These are phyloP conservation scores for Sindora glabra DNA, from an alignment of 306 rosid species.

Conservation along the genomic window DNA sequence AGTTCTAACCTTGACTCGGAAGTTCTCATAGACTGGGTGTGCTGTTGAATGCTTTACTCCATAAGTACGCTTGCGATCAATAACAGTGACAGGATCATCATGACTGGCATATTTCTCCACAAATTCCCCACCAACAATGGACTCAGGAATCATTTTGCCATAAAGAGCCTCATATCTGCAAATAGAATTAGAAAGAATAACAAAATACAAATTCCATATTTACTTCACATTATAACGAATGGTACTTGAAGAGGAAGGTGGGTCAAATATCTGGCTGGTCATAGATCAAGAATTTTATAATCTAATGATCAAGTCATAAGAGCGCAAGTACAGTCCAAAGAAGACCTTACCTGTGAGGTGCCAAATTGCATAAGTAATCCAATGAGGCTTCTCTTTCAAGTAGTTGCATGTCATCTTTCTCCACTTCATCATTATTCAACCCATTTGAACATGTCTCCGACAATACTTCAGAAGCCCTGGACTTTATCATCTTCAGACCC, in stretches of 20 bases:
- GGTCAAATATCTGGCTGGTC: too few species aligned
- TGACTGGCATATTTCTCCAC: slow-evolving; percentile 47
- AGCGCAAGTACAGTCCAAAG: not conserved
- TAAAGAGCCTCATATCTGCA: slow-evolving; percentile 68
- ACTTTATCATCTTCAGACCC: slow-evolving; percentile 82
- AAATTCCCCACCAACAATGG: slow-evolving; percentile 56
- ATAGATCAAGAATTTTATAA: too few species aligned
- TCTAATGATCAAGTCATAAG: too few species aligned
- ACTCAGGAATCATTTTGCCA: slow-evolving; percentile 44
- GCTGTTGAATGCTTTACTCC: slow-evolving; percentile 32
- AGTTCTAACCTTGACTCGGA: slow-evolving; percentile 33
- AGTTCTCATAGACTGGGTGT: slow-evolving; percentile 86
- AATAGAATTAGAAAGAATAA: not conserved
- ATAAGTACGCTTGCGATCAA: slow-evolving; percentile 42
- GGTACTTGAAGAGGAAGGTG: not conserved
- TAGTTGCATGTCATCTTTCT: slow-evolving; percentile 54
- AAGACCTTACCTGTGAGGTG: slow-evolving; percentile 72
- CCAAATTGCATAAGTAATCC: slow-evolving; percentile 72
- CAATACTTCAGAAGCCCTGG: slow-evolving; percentile 50
- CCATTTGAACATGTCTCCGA: slow-evolving; percentile 42
- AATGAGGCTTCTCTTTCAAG: slow-evolving; percentile 65
- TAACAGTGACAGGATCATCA: slow-evolving; percentile 69
- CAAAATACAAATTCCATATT: not conserved
- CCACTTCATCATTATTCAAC: slow-evolving; percentile 48
- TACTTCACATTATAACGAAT: not conserved